These are phyloP conservation scores for Cicer judaicum DNA, from an alignment of 306 rosid species.

Conservation along the genomic window DNA sequence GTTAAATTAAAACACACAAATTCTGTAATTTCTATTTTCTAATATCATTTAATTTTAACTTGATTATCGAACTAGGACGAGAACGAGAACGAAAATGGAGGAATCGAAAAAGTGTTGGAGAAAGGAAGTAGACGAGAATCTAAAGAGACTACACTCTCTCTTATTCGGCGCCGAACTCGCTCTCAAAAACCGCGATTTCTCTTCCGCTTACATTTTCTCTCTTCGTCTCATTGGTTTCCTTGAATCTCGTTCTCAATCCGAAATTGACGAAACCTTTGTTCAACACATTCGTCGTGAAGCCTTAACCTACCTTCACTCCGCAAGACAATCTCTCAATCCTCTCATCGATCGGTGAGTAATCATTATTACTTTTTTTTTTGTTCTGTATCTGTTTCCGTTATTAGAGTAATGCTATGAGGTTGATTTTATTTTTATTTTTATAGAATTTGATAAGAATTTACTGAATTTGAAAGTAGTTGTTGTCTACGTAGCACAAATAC, in stretches of 20 bases:
- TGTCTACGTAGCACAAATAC: not conserved
- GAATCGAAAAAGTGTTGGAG: slow-evolving; percentile 62
- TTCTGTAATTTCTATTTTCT: not conserved
- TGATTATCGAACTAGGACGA: too few relatives aligned
- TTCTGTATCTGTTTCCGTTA: not conserved
- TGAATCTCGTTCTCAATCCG: slow-evolving; percentile 60
- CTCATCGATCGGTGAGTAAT: slow-evolving; percentile 65
- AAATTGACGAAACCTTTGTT: slow-evolving; percentile 64
- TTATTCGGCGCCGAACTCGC: slow-evolving; percentile 76
- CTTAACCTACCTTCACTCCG: slow-evolving; percentile 50
- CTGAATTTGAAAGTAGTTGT: not conserved
- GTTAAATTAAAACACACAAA: not conserved
- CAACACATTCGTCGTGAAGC: slow-evolving; percentile 72
- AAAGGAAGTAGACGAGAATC: slow-evolving; percentile 47
- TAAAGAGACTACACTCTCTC: slow-evolving; percentile 80
- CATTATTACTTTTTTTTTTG: not conserved
- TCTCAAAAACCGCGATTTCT: slow-evolving; percentile 58
- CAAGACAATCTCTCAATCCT: slow-evolving; percentile 65
- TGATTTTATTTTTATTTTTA: not conserved
- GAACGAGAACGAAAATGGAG: slow-evolving; percentile 19
- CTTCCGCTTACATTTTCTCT: slow-evolving; percentile 65
- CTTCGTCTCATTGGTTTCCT: slow-evolving; percentile 90
- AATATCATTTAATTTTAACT: too few relatives aligned
- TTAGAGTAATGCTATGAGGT: not conserved
- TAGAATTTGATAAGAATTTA: not conserved